phyloP scores from a whole-genome alignment of 139 green algal genomes.

The Coelastrella sp. region DNA sequence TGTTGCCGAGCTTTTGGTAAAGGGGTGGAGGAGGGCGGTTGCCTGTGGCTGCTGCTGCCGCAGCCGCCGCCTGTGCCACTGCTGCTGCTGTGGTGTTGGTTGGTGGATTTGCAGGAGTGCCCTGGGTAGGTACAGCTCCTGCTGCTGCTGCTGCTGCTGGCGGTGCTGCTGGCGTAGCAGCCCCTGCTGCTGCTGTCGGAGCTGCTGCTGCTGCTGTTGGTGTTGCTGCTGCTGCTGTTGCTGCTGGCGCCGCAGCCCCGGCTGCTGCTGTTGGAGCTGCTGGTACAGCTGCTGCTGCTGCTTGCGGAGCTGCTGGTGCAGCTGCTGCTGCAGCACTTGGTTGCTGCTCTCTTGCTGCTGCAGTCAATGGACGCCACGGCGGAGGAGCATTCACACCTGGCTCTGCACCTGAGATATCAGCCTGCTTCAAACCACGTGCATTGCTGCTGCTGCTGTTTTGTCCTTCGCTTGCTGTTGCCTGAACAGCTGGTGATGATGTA shows the following conservation, averaged over 20 bases:
- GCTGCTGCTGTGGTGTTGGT: background rate
- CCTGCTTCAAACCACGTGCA: constrained; percentile 1
- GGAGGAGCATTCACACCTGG: background rate
- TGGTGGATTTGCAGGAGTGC: background rate
- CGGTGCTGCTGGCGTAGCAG: background rate
- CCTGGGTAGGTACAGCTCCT: background rate
- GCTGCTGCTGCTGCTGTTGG: constrained; percentile 26
- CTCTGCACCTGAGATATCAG: background rate
- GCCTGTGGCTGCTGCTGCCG: constrained; percentile 1
- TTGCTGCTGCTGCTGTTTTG: background rate
- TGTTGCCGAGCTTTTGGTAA: too few species aligned
- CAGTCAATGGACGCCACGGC: background rate
- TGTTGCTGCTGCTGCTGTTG: background rate
- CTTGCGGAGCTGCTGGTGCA: background rate
- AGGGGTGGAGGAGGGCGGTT: too few species aligned
- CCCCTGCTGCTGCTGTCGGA: background rate
- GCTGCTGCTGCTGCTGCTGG: background rate
- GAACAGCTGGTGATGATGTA: constrained; percentile 10
- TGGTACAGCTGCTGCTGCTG: background rate
- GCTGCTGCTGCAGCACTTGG: background rate
- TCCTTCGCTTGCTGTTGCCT: background rate
- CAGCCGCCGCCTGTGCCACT: background rate
- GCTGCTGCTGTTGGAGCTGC: background rate
- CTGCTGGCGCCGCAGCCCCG: background rate
- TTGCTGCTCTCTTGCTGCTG: background rate